Conservation (phyloP, 768 basidiomycete species). For the Podaxis rugospora region DNA sequence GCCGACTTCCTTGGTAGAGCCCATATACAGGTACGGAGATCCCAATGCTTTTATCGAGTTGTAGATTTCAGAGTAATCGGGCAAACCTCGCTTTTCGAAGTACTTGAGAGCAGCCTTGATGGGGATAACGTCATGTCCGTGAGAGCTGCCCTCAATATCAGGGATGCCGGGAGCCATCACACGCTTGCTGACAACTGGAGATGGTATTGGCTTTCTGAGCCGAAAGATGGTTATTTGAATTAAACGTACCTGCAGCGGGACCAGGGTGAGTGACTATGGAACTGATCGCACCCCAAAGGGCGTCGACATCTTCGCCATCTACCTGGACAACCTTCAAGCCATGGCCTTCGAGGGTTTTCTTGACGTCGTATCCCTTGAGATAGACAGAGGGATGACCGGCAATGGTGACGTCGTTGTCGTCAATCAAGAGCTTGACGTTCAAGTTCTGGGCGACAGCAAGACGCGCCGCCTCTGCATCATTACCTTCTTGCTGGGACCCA, state of each 20-base stretch:
- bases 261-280: slow-evolving; percentile 57
- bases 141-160: slow-evolving; percentile 72
- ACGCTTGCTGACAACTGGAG: slow-evolving; percentile 64
- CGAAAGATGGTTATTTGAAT: neutral
- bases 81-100: slow-evolving; percentile 59
- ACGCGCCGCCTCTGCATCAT: slow-evolving; percentile 86
- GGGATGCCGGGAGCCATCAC: slow-evolving; percentile 64
- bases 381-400: slow-evolving; percentile 89
- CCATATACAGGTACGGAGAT: slow-evolving; percentile 58
- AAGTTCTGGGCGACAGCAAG: slow-evolving; percentile 80
- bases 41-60: slow-evolving; percentile 56
- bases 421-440: slow-evolving; percentile 83
- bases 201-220: neutral
- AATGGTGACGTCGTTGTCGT: slow-evolving; percentile 91
- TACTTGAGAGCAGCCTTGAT: slow-evolving; percentile 77
- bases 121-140: slow-evolving; percentile 85
- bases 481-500: slow-evolving; percentile 89
- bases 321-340: slow-evolving; percentile 73
- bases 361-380: slow-evolving; percentile 70
- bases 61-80: slow-evolving; percentile 50
- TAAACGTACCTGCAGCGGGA: slow-evolving; percentile 64
- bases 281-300: slow-evolving; percentile 65
- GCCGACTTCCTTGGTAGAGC: slow-evolving; percentile 68
- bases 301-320: slow-evolving; percentile 77
- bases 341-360: slow-evolving; percentile 74